phyloP scores from a whole-genome alignment of 805 yeast genomes.

The Barnettozyma vustinii region DNA sequence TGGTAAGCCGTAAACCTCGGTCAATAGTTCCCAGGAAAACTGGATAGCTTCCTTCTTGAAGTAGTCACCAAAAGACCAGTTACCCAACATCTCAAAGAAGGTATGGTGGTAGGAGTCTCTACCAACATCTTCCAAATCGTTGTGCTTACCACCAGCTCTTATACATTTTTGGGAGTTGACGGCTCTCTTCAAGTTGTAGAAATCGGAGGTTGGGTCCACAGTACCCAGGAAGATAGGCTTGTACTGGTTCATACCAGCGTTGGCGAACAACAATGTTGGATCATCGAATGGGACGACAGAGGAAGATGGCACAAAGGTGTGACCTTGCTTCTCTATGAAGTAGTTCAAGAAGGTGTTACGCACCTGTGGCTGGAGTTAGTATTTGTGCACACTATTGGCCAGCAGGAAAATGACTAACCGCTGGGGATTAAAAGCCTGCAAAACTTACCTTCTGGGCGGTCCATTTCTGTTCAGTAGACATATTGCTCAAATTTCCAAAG shows the following conservation, averaged over 20 bases:
- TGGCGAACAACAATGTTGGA: conserved; percentile 93
- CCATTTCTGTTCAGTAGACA: conserved; percentile 29
- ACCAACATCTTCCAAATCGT: conserved; percentile 97
- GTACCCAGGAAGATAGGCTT: conserved; percentile 97
- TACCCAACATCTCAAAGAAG: conserved; percentile 98
- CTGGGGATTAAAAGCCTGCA: not conserved
- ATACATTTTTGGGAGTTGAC: conserved; percentile 96
- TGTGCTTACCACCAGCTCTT: conserved; percentile 99
- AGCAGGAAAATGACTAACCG: conserved; percentile 1
- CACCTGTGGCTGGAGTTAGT: conserved; percentile 33
- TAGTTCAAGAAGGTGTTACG: conserved; percentile 83
- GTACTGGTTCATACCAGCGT: conserved; percentile 99
- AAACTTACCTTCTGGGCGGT: conserved; percentile 25
- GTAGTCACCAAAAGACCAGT: conserved; percentile 99
- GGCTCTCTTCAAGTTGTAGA: conserved; percentile 80
- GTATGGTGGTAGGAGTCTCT: conserved; percentile 98
- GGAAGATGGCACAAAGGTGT: conserved; percentile 84
- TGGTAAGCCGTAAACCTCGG: conserved; percentile 76
- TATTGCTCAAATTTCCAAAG: conserved; percentile 14
- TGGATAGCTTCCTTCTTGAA: conserved; percentile 90
- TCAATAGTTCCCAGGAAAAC: conserved; percentile 88
- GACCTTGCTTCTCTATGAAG: conserved; percentile 56
- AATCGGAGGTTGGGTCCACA: conserved; percentile 89
- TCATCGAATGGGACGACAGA: conserved; percentile 97
- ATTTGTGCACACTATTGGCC: not conserved